Evolutionary conservation across 768 basidiomycete species (phyloP), one percentile per base, ranked within the genome.

Genomic region (Botryobasidium botryosum): DNA sequence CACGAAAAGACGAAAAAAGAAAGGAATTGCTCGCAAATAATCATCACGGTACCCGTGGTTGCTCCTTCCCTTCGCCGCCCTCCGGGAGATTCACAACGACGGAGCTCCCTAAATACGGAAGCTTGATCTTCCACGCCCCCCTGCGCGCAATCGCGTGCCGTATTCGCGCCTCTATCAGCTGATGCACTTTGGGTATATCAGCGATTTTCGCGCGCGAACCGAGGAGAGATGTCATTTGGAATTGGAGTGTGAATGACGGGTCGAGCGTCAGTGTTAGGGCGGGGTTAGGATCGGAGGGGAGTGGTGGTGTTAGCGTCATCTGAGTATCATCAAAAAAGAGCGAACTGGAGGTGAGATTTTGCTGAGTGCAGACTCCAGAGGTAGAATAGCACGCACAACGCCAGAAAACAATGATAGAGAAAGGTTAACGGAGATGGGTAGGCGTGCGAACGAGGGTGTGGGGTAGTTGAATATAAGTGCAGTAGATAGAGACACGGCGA

Each of bases 151-250:
- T 63, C 21, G 69, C 56, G 38, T 71, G 70, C 32, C 83, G 70
- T 0, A 94, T 72, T 60, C 92, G 83, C 51, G 79, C 73, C 51
- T 84, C 72, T 41, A 99, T 86, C 41, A 99, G 69, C 58, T 99
- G 91, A 53, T 97, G 91, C 13, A 97, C 67, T 61, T 99, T 99
- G 21, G 94, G 92, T 1, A 99, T 84, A 56, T 99, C 90, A 48
- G 87, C 88, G 1, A 99, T 70, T 62, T 96, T 94, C n/a, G 94
- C 91, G 36, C 92, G 77, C 52, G 85, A 90, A 17, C 94, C 94
- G 67, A 97, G 78, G 3, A 96, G 70, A 23, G 90, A 96, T 5
- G 78, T 86, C 8, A 86, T 90, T 40, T 79, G 75, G 35, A 99
- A 68, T 53, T 82, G 76, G 17, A 99, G 75, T 13, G 75, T 75